Base-by-base conservation (phyloP, 805 yeast species). In the Candida ipomoeae region DNA sequence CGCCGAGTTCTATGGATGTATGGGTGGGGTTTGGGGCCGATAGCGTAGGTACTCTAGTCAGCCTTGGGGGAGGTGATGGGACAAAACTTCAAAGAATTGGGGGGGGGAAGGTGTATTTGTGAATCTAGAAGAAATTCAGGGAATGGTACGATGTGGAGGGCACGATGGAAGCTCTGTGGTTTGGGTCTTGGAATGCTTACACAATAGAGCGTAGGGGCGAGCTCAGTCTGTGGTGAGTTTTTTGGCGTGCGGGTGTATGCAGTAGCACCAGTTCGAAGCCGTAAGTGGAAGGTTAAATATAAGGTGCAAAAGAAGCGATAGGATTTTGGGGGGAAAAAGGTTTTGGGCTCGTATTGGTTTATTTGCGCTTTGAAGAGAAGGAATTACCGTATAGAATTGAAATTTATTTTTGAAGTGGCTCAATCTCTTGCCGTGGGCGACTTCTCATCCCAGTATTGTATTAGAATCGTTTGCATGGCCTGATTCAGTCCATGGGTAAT, bases 221-320 rank as follows among this genome's bases (percentile, higher is more conserved):
- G 33, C 45, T 33, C 45, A 32, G 38, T 42, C 45, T 42, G 45
- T 42, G 44, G 44, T 41, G 45, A 42, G 38, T 20, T 42, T 42
- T 33, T 42, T 42, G 45, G 45, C 14, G 38, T 33, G 45, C 31
- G 45, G 23, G 38, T 42, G 31, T 42, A 34, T 42, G 45, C 45
- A 42, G 45, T 42, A 18, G 15, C 38, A 33, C 44, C 7, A 17
- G n/a, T n/a, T n/a, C n/a, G 18, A 20, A 13, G 32, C 17, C 26
- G 23, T 20, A 37, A 6, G n/a, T 37, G 15, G n/a, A 33, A 33
- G 35, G 15, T 33, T 15, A 14, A 14, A 33, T n/a, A 33, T 6
- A n/a, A 33, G 8, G 8, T 14, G 15, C 29, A 8, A 10, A 26
- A 26, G 29, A 26, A 26, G 4, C 11, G 29, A 26, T 26, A 23